Percentiles rank a stretch among this genome's conserved stretches.
phyloP scores from a whole-genome alignment of 2,329 filamentous ascomycete genomes.

The Penicillium corylophilum region DNA sequence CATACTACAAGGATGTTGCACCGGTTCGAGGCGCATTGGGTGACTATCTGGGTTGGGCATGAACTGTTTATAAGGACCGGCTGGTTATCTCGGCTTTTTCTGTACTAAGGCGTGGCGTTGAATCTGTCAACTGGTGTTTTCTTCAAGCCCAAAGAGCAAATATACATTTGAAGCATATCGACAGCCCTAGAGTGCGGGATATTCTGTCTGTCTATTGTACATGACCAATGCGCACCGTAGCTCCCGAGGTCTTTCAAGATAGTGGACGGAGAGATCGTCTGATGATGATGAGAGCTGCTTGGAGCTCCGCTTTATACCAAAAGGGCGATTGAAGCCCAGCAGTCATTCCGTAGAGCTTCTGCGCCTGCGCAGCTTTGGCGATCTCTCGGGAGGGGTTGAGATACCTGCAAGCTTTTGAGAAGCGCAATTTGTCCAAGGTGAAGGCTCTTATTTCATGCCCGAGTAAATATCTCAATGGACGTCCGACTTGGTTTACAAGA shows the following conservation, averaged over 20 bases:
- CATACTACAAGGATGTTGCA: constrained; percentile 7
- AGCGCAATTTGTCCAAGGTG: neutral
- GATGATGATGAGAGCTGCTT: neutral
- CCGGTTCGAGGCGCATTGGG: constrained; percentile 26
- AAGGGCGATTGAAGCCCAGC: neutral
- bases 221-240: neutral
- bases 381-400: neutral
- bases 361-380: neutral
- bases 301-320: neutral
- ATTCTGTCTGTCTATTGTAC: neutral
- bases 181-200: neutral
- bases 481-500: neutral
- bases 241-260: too few species aligned
- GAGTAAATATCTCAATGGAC: neutral
- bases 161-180: neutral
- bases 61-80: constrained; percentile 14
- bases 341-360: neutral
- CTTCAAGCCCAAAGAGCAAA: neutral
- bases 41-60: constrained; percentile 11
- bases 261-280: neutral
- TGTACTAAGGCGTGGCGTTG: constrained; percentile 11
- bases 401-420: neutral
- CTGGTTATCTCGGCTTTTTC: constrained; percentile 3
- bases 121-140: neutral
- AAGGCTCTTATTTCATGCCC: too few species aligned